A percentile compares a stretch with the other conserved stretches of the same genome.
Conservation (phyloP, 2,329 filamentous ascomycete species). For the Colletotrichum brevisporum region DNA sequence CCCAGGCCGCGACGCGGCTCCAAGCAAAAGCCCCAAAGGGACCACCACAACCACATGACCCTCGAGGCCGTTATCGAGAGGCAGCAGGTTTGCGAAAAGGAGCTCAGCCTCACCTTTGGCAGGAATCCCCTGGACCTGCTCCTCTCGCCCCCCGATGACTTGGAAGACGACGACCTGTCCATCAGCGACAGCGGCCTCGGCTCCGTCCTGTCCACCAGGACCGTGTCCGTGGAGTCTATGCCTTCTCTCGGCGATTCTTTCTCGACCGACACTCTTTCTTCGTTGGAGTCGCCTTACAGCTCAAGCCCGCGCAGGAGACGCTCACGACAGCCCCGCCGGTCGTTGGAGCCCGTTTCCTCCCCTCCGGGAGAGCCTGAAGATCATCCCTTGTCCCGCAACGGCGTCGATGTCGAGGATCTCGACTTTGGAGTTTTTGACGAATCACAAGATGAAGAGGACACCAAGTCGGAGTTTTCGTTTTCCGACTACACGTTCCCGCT, state of each 20-base stretch:
- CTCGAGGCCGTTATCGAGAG: constrained; percentile 70
- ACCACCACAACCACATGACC: constrained; percentile 56
- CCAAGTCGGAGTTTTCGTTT: constrained; percentile 50
- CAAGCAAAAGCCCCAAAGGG: constrained; percentile 44
- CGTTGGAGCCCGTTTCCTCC: constrained; percentile 69
- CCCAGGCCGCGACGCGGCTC: constrained; percentile 61
- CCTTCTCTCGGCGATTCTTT: constrained; percentile 72
- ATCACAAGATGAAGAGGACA: constrained; percentile 48
- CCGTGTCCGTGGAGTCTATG: constrained; percentile 72
- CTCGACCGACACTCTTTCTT: constrained; percentile 63
- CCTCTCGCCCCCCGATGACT: constrained; percentile 72
- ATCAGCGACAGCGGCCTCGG: constrained; percentile 67
- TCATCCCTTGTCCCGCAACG: constrained; percentile 66
- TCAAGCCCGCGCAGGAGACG: constrained; percentile 51
- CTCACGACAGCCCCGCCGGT: constrained; percentile 59
- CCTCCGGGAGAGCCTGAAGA: constrained; percentile 66
- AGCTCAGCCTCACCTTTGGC: constrained; percentile 67
- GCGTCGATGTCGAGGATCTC: constrained; percentile 65
- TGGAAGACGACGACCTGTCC: constrained; percentile 61
- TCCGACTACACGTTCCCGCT: constrained; percentile 54
- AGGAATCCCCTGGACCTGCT: constrained; percentile 72
- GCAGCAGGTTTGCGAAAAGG: constrained; percentile 70
- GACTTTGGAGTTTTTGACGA: constrained; percentile 48
- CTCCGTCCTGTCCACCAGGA: constrained; percentile 67
- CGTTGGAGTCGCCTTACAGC: constrained; percentile 63